A percentile compares a stretch with the other conserved stretches of the same genome.
Evolutionary conservation across 306 rosid species (phyloP).

Genomic region (Hippophae rhamnoides): DNA sequence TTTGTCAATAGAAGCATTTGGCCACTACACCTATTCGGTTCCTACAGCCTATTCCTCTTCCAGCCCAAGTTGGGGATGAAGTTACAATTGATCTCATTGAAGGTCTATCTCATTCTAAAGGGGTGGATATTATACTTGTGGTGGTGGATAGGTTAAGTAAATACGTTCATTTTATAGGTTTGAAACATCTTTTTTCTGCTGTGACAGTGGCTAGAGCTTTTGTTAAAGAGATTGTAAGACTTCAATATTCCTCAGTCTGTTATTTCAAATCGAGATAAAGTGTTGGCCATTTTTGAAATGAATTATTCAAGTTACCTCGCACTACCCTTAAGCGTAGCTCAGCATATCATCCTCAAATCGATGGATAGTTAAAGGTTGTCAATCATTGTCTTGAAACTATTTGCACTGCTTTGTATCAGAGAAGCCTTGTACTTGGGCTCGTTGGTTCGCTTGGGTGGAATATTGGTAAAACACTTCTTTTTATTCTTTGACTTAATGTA

Average conservation of each 20-base stretch:
- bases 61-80: not conserved
- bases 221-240: not conserved
- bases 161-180: not conserved
- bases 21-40: not conserved
- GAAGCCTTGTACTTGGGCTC: not conserved
- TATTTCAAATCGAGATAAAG: not conserved
- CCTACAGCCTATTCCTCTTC: not conserved
- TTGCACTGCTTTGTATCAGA: not conserved
- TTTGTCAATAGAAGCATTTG: not conserved
- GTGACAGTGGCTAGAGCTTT: not conserved
- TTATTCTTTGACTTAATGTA: not conserved
- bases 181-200: not conserved
- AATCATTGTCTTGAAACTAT: not conserved
- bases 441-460: not conserved
- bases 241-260: slow-evolving; percentile 1
- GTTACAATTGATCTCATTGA: slow-evolving; percentile 3
- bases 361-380: not conserved
- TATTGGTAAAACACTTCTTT: slow-evolving; percentile 1
- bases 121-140: not conserved
- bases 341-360: not conserved
- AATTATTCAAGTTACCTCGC: not conserved
- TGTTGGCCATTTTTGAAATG: not conserved
- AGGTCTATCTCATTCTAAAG: not conserved
- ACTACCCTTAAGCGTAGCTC: not conserved
- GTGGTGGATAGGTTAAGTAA: not conserved